Evolutionary conservation across 2,329 filamentous ascomycete genomes (phyloP), one percentile per base, ranked within the genome.

Genomic region (Blastomyces silverae): DNA sequence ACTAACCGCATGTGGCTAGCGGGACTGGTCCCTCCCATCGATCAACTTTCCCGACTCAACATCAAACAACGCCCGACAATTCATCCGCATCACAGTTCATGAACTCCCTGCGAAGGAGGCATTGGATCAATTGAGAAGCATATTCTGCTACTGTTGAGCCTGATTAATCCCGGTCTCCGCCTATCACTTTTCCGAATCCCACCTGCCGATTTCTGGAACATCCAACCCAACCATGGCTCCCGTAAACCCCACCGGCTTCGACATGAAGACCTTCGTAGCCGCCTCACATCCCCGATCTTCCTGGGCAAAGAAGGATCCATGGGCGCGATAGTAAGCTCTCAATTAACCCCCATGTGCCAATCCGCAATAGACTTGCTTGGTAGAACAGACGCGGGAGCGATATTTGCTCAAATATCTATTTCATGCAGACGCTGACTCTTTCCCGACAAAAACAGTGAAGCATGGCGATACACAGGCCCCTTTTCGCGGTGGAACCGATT

Each of bases 401-500:
- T 44, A n/a, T 17, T 11, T 25, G 2, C 7, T 44, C 37, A 28
- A 39, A 20, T 3, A 8, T 5, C 3, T 20, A 39, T 13, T 34
- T 17, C 13, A 55, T 8, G 2, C 56, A 44, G 37, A 34, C 52
- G 25, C 61, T 46, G 53, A 46, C 68, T 53, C 20, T 7, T 55
- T 42, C 13, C 68, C 64, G 66, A 25, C 53, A 37, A 37, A 39
- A 34, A 69, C 76, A 99, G 94, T 75, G 94, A 99, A 82, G 85
- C 90, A 75, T 99, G 94, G 94, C 86, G 94, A 79, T 97, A 96
- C 83, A 87, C 85, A 46, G 94, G 93, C 68, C 88, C 86, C 64
- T 97, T 97, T 83, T 89, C 88, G 70, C 86, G 93, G 72, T 89
- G 83, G 81, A 96, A 96, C 81, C 89, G 94, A 72, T 94, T 97